A percentile compares a stretch with the other conserved stretches of the same genome.
Evolutionary conservation across 1,284 basidiomycete genomes (phyloP).

Genomic region (Inonotus hispidus): DNA sequence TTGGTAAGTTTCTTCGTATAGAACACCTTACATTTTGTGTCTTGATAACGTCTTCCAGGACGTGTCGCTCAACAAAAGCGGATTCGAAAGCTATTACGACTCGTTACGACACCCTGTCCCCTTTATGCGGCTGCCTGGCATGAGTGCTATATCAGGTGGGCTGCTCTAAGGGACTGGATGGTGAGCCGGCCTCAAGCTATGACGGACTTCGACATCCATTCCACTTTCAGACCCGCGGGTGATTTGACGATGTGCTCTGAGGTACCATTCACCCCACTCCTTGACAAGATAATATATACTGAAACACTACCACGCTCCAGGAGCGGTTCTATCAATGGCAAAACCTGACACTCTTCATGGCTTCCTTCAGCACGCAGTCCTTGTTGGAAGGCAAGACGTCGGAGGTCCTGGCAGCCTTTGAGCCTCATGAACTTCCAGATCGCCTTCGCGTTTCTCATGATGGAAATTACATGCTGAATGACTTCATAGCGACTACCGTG

Average conservation of each 20-base stretch:
- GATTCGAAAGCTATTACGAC: slow-evolving; percentile 64
- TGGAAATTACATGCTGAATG: slow-evolving; percentile 49
- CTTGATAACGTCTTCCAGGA: slow-evolving; percentile 31
- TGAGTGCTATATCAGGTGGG: slow-evolving; percentile 73
- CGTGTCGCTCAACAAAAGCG: slow-evolving; percentile 79
- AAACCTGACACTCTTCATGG: slow-evolving; percentile 78
- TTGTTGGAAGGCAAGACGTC: slow-evolving; percentile 46
- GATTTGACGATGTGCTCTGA: slow-evolving; percentile 35
- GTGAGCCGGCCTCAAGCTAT: slow-evolving; percentile 24
- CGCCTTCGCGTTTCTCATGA: slow-evolving; percentile 59
- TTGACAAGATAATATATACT: background rate
- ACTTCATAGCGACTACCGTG: slow-evolving; percentile 69
- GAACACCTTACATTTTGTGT: background rate
- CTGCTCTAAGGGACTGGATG: slow-evolving; percentile 45
- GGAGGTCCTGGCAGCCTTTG: slow-evolving; percentile 50
- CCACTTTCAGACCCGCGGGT: slow-evolving; percentile 24
- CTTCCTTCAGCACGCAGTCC: slow-evolving; percentile 70
- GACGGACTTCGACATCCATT: slow-evolving; percentile 12
- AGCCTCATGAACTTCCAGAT: slow-evolving; percentile 61
- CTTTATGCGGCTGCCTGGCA: slow-evolving; percentile 76
- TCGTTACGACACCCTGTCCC: slow-evolving; percentile 56
- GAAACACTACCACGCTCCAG: slow-evolving; percentile 31
- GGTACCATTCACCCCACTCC: slow-evolving; percentile 28
- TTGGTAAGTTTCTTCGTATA: slow-evolving; percentile 44
- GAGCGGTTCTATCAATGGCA: slow-evolving; percentile 83